Conservation (phyloP, 2,329 filamentous ascomycete genomes). For the Myrmaecium sp. region DNA sequence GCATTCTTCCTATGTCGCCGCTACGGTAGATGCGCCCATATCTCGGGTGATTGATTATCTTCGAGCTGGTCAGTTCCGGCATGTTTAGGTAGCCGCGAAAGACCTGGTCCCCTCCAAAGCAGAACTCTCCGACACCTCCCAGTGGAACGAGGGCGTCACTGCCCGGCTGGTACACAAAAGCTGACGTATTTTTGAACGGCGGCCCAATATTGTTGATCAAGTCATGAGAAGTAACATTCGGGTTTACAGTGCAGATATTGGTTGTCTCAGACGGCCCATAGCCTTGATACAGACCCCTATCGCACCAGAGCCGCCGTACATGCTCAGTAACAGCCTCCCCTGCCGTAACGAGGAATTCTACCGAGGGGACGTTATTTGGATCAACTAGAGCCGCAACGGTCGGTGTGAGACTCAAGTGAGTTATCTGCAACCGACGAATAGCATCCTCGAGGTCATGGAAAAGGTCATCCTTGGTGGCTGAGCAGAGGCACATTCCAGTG, state of each 20-base stretch:
- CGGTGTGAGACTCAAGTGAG: constrained; percentile 72
- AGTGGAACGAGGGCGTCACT: constrained; percentile 36
- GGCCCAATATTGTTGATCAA: constrained; percentile 60
- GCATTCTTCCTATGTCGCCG: constrained; percentile 65
- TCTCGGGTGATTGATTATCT: constrained; percentile 50
- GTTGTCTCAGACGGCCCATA: constrained; percentile 79
- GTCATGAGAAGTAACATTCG: constrained; percentile 39
- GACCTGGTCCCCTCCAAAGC: constrained; percentile 74
- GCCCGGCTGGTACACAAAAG: constrained; percentile 39
- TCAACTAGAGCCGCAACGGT: constrained; percentile 65
- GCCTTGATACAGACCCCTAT: constrained; percentile 53
- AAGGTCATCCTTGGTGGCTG: constrained; percentile 55
- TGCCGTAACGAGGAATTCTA: constrained; percentile 62
- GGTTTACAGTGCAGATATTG: constrained; percentile 66
- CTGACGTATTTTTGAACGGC: constrained; percentile 59
- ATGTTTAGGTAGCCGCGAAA: constrained; percentile 55
- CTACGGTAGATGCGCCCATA: constrained; percentile 66
- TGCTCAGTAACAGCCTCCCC: constrained; percentile 63
- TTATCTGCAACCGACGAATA: constrained; percentile 47
- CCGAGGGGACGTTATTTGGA: constrained; percentile 49
- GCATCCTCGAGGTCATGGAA: constrained; percentile 54
- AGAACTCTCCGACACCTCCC: constrained; percentile 66
- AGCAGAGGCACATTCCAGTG: constrained; percentile 61
- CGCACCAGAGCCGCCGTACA: constrained; percentile 53
- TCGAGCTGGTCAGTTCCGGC: constrained; percentile 42